phyloP scores from a whole-genome alignment of 2,329 filamentous ascomycete species.

The Neofusicoccum sp. region DNA sequence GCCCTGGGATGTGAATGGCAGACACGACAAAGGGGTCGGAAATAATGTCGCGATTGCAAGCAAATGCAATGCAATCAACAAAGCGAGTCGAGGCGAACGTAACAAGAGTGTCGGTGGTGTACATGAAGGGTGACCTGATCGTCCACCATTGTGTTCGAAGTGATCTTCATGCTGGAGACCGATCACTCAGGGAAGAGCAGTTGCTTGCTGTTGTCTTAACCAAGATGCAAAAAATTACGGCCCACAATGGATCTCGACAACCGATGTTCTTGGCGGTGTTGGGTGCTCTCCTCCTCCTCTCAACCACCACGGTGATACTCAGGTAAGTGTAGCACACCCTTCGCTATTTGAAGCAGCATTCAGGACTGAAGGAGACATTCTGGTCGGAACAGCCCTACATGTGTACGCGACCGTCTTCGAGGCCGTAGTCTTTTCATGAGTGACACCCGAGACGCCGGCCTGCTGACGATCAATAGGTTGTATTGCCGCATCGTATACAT shows the following conservation, averaged over 20 bases:
- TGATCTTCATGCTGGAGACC: background rate
- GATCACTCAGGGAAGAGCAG: background rate
- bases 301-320: constrained; percentile 18
- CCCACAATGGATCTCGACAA: constrained; percentile 23
- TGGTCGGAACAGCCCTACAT: background rate
- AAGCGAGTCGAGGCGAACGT: background rate
- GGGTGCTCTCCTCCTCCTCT: constrained; percentile 21
- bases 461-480: background rate
- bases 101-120: background rate
- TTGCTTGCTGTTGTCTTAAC: background rate
- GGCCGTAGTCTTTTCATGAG: no score
- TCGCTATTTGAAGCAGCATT: no score
- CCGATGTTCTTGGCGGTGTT: constrained; percentile 24
- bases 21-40: background rate
- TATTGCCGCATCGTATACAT: constrained; percentile 21
- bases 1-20: background rate
- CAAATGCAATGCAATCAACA: background rate
- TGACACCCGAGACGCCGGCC: background rate
- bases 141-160: background rate
- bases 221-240: constrained; percentile 21
- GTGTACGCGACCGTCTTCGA: no score
- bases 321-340: no score
- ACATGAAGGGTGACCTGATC: background rate
- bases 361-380: no score
- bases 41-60: background rate